Conservation (phyloP, 1,284 basidiomycete genomes). For the Cystobasidium slooffiae region DNA sequence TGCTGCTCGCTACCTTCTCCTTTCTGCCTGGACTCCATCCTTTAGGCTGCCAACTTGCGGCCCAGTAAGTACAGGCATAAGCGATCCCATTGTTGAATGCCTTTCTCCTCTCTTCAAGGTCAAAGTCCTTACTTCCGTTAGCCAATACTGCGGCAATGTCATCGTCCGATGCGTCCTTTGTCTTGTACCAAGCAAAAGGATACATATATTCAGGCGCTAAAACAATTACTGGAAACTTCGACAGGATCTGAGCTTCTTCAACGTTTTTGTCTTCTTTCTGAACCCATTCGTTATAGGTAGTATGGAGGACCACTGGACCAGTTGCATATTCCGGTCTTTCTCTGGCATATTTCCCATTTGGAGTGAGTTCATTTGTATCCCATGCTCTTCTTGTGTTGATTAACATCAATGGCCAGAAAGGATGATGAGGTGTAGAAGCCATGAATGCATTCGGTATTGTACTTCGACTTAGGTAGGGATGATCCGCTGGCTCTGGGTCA, state of each 20-base stretch:
- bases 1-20: too few relatives aligned
- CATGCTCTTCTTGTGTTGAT: not conserved
- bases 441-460: slow-evolving; percentile 41
- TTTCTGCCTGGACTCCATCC: too few relatives aligned
- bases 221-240: too few relatives aligned
- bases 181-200: slow-evolving; percentile 16
- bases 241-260: too few relatives aligned
- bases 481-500: not conserved
- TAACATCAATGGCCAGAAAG: slow-evolving; percentile 29
- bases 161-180: not conserved
- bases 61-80: slow-evolving; percentile 17
- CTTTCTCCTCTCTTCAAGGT: not conserved
- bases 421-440: slow-evolving; percentile 38
- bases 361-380: not conserved
- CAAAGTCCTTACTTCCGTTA: slow-evolving; percentile 5
- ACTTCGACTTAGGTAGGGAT: not conserved
- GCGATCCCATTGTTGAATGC: slow-evolving; percentile 9
- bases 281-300: not conserved
- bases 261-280: too few relatives aligned
- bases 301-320: not conserved
- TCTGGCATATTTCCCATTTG: not conserved
- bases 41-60: not conserved
- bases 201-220: slow-evolving; percentile 1
- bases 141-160: not conserved
- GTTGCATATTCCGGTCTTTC: not conserved